Base-by-base conservation (phyloP, 164 flowering plant genomes). In the Macadamia integrifolia region DNA sequence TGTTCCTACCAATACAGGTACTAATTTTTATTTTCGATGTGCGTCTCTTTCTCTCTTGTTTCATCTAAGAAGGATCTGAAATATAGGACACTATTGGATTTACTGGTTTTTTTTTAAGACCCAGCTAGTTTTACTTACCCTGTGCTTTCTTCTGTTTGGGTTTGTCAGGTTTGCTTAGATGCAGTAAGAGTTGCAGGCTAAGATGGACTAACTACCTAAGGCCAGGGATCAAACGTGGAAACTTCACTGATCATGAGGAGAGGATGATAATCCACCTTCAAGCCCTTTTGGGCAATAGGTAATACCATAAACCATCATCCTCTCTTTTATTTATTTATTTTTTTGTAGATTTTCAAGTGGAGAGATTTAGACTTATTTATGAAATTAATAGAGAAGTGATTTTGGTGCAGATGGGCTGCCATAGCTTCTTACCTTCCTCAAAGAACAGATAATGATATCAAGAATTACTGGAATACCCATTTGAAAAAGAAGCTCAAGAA, bases 141-240 rank as follows among this genome's bases (percentile, higher is more conserved):
- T 58, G 3, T 60, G 23, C 50, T 65, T 23, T 58, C 42, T 58
- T 49, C 29, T 62, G 58, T 71, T 14, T 66, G 35, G 44, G 18
- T 43, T 17, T 75, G 35, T 46, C 83, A 92, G 97, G 98, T 15
- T 76, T 92, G 84, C 83, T 79, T 1, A 81, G 98, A 71, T 93
- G 98, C 82, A 90, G 97, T 46, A 92, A 90, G 77, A 90, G 96
- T 74, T 91, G 96, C 79, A 74, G 95, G 62, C 87, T 91, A 6
- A 76, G 97, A 69, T 92, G 98, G 98, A 90, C 95, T n/a, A 92
- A 92, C 71, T 93, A 93, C 77, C 97, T 93, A 42, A 76, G 98
- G 65, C 98, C 98, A 0, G 98, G 96, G 7, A 91, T 93, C 77
- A 87, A 81, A 62, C 83, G 94, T 13, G 97, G 97, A 5, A 84